Evolutionary conservation across 106 monocot genomes (phyloP).

Genomic region (Ottelia alismoides): DNA sequence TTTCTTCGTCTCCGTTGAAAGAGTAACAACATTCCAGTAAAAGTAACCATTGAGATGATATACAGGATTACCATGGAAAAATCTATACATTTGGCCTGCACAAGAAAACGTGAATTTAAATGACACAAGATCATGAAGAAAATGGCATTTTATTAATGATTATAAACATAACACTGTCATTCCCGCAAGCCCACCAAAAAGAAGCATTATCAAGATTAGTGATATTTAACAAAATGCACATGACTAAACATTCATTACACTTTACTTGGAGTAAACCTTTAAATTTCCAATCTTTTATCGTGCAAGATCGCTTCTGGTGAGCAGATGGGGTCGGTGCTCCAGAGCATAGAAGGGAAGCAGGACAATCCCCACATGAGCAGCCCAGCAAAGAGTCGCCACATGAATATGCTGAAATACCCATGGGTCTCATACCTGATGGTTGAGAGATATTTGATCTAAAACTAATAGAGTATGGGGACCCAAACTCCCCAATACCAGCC

Average conservation of each 20-base stretch:
- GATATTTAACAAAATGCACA: too few relatives aligned
- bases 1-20: slow-evolving; percentile 27
- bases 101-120: too few relatives aligned
- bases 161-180: too few relatives aligned
- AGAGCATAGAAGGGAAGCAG: slow-evolving; percentile 60
- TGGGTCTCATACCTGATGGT: slow-evolving; percentile 49
- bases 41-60: slow-evolving; percentile 27
- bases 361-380: slow-evolving; percentile 97
- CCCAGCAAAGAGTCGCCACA: slow-evolving; percentile 81
- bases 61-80: slow-evolving; percentile 57
- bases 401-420: slow-evolving; percentile 66
- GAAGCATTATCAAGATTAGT: too few relatives aligned
- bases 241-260: too few relatives aligned
- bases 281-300: slow-evolving; percentile 57
- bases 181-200: too few relatives aligned
- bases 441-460: slow-evolving; percentile 39
- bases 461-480: slow-evolving; percentile 81
- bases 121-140: too few relatives aligned
- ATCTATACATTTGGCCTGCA: slow-evolving; percentile 81
- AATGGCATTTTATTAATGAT: too few relatives aligned
- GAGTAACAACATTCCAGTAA: slow-evolving; percentile 38
- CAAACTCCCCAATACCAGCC: slow-evolving; percentile 39
- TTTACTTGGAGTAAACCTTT: too few relatives aligned
- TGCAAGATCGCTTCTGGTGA: slow-evolving; percentile 37
- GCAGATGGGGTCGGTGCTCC: slow-evolving; percentile 13